These are phyloP conservation scores for Xerocomellus amylosporus DNA, from an alignment of 768 basidiomycete species.

Conservation along the genomic window DNA sequence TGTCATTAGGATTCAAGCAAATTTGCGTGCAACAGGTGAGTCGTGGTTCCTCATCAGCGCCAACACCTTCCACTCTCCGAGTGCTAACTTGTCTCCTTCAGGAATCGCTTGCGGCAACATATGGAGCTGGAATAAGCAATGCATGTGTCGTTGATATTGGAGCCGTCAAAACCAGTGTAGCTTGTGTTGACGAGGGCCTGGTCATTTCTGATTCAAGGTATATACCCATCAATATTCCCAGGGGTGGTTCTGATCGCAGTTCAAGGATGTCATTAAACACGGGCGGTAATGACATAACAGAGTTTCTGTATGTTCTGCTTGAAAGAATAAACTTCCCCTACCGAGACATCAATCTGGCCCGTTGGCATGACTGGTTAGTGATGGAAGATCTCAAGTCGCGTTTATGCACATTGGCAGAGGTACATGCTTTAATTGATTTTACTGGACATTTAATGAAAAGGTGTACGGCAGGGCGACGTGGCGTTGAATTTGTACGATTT, in stretches of 20 bases:
- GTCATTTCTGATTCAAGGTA: conserved; percentile 86
- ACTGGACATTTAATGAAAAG: conserved; percentile 3
- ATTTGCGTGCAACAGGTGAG: conserved; percentile 85
- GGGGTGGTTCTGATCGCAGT: conserved; percentile 3
- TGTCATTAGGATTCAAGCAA: conserved; percentile 88
- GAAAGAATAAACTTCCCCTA: conserved; percentile 86
- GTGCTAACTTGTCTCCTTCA: conserved; percentile 28
- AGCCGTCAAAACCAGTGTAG: conserved; percentile 75
- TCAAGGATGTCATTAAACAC: conserved; percentile 75
- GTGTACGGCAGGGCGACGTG: conserved; percentile 66
- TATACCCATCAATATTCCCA: conserved; percentile 30
- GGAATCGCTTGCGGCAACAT: conserved; percentile 92
- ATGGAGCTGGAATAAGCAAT: conserved; percentile 90
- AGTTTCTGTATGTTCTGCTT: conserved; percentile 78
- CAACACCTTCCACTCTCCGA: too few relatives aligned
- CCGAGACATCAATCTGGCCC: conserved; percentile 70
- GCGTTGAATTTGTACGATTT: conserved; percentile 91
- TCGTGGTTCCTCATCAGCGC: background rate
- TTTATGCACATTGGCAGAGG: conserved; percentile 85
- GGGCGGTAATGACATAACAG: conserved; percentile 94
- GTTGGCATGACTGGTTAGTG: conserved; percentile 83
- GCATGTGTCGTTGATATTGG: conserved; percentile 98
- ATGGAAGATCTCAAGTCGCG: conserved; percentile 89
- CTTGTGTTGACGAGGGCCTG: conserved; percentile 93
- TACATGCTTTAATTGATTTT: conserved; percentile 34